These are phyloP conservation scores for Epichloe bromicola DNA, from an alignment of 2,329 filamentous ascomycete genomes.

Conservation along the genomic window DNA sequence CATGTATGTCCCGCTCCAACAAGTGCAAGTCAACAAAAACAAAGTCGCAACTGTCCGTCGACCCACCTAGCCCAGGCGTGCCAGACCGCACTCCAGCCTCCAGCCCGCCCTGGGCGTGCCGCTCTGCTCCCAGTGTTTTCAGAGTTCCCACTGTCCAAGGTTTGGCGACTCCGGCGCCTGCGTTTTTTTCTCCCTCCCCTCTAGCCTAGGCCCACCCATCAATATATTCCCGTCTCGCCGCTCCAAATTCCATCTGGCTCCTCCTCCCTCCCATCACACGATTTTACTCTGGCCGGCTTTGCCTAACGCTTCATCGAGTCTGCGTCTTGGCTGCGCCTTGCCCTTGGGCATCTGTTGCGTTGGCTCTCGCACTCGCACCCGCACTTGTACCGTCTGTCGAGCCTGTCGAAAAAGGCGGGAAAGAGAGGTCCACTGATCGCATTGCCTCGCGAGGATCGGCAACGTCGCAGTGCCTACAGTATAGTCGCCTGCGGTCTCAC, in stretches of 20 bases:
- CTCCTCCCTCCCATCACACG: neutral
- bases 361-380: neutral
- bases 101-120: neutral
- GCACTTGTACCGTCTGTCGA: neutral
- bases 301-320: neutral
- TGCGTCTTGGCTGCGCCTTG: conserved; percentile 2
- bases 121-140: neutral
- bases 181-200: neutral
- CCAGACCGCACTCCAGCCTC: too few relatives aligned
- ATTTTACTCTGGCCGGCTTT: neutral
- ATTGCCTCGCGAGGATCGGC: conserved; percentile 3
- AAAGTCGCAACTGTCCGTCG: neutral
- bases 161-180: conserved; percentile 4
- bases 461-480: conserved; percentile 3
- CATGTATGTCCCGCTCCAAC: neutral
- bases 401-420: neutral
- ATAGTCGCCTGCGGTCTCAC: conserved; percentile 4
- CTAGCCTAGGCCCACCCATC: conserved; percentile 5
- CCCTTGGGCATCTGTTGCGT: conserved; percentile 1
- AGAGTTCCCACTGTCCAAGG: neutral
- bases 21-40: neutral
- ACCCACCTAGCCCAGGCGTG: too few relatives aligned
- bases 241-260: neutral
- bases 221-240: conserved; percentile 6
- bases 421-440: neutral